A percentile compares a stretch with the other conserved stretches of the same genome.
Evolutionary conservation across 192 early-diverging fungal species (phyloP).

Genomic region (Podila horticola): DNA sequence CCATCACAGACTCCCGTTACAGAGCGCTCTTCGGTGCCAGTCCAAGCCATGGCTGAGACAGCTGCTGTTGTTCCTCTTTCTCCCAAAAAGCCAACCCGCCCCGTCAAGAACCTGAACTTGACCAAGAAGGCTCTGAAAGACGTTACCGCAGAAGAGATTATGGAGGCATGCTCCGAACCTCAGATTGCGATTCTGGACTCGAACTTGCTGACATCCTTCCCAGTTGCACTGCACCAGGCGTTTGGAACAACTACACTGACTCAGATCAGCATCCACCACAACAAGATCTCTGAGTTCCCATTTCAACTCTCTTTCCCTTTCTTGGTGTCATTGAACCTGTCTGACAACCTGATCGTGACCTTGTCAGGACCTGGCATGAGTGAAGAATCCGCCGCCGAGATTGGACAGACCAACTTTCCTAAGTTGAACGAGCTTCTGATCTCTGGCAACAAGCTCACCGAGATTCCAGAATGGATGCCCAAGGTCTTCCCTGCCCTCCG

Average conservation of each 20-base stretch:
- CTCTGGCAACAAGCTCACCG: conserved; percentile 43
- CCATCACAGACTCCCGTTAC: too few relatives aligned
- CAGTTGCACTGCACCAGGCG: conserved; percentile 21
- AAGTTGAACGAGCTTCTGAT: conserved; percentile 55
- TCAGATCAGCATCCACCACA: conserved; percentile 60
- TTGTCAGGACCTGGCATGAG: background rate
- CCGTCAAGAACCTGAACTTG: conserved; percentile 52
- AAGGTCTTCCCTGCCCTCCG: conserved; percentile 56
- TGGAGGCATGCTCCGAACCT: conserved; percentile 30
- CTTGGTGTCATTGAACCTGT: conserved; percentile 54
- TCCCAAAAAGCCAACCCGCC: conserved; percentile 10
- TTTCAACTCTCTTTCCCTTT: conserved; percentile 48
- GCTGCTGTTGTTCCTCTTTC: background rate
- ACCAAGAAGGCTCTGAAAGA: conserved; percentile 51
- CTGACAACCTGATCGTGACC: conserved; percentile 56
- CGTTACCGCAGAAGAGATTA: conserved; percentile 38
- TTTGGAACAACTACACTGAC: conserved; percentile 44
- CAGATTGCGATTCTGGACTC: conserved; percentile 38
- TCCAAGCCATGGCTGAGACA: background rate
- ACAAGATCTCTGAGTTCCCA: conserved; percentile 59
- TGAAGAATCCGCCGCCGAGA: conserved; percentile 1
- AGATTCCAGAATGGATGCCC: conserved; percentile 51
- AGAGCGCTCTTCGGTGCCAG: conserved; percentile 1
- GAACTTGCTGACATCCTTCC: conserved; percentile 42
- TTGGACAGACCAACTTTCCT: conserved; percentile 52